Evolutionary conservation across 2,329 filamentous ascomycete species (phyloP), one percentile per base, ranked within the genome.

Genomic region (Fusarium compactum): DNA sequence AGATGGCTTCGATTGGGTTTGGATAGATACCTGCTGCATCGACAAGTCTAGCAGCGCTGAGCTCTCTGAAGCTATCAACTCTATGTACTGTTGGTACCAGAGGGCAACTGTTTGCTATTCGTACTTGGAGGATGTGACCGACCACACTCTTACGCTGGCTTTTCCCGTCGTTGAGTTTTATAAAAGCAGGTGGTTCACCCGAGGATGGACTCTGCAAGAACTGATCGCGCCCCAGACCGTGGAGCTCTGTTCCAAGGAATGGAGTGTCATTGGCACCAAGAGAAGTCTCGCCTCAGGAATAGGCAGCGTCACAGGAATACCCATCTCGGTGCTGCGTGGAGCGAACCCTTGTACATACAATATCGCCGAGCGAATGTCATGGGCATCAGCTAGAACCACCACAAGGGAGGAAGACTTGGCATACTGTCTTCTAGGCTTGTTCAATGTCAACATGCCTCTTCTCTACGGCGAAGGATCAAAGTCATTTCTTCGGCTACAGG

Each of bases 1-100:
- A n/a, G 57, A 62, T 62, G 46, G 59, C 20, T 62, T 62, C 40
- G 30, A 46, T 7, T 62, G 57, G 57, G 57, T 41, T 11, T 62
- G 57, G 59, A 47, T 67, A 6, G 62, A 67, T 25, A 62, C 62
- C 3, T 67, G 62, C 48, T 67, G 64, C 12, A 67, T 67, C 30
- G 56, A 67, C 30, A 67, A 67, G 45, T 46, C 62, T n/a, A 67
- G 62, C 12, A 67, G 64, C 24, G 44, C 57, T 16, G 56, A 67
- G n/a, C 48, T 67, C 6, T 62, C 62, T 1, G 56, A 67, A 30
- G 62, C 62, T 8, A 67, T 62, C n/a, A 62, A 62, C 32, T 62
- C 57, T 22, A 62, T 62, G 57, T 62, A 62, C 40, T 44, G 25
- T 5, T 67, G 57, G 64, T 67, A 67, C 4, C 45, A 45, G 15